phyloP scores from a whole-genome alignment of 140 eudicot species.

The Anethum foeniculum region DNA sequence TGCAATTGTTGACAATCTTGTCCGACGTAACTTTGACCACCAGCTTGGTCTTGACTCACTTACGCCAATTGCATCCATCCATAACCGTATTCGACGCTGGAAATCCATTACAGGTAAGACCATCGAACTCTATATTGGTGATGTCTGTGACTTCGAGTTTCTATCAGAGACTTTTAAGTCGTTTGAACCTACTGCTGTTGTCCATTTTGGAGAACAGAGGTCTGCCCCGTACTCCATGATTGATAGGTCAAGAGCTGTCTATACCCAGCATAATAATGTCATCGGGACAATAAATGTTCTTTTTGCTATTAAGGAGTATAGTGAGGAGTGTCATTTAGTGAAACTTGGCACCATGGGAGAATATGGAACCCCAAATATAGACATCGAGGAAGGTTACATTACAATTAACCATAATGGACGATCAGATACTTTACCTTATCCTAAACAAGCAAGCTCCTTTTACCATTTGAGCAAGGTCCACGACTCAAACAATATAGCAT shows the following conservation, averaged over 20 bases:
- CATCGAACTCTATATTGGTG: conserved; percentile 70
- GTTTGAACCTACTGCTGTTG: conserved; percentile 85
- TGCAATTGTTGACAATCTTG: conserved; percentile 87
- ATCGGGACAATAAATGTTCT: conserved; percentile 95
- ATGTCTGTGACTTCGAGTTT: conserved; percentile 91
- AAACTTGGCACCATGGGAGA: conserved; percentile 99
- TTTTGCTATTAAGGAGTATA: conserved; percentile 85
- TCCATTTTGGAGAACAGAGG: conserved; percentile 95
- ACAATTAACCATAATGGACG: conserved; percentile 94
- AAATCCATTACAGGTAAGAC: conserved; percentile 66
- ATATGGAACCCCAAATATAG: conserved; percentile 95
- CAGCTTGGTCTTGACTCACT: conserved; percentile 94
- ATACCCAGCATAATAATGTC: conserved; percentile 91
- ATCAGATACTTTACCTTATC: conserved; percentile 91
- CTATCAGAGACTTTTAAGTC: conserved; percentile 75
- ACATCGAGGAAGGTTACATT: conserved; percentile 88
- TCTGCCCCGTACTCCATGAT: conserved; percentile 99
- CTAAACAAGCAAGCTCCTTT: conserved; percentile 97
- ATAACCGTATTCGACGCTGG: conserved; percentile 85
- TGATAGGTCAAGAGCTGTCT: conserved; percentile 85
- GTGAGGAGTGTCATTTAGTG: conserved; percentile 88
- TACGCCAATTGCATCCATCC: conserved; percentile 87
- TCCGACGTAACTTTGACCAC: conserved; percentile 84
- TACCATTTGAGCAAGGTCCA: conserved; percentile 97
- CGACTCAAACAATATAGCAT: conserved; percentile 88